Evolutionary conservation across 148 eudicot species (phyloP), one percentile per base, ranked within the genome.

Genomic region (Linanthus parryae): DNA sequence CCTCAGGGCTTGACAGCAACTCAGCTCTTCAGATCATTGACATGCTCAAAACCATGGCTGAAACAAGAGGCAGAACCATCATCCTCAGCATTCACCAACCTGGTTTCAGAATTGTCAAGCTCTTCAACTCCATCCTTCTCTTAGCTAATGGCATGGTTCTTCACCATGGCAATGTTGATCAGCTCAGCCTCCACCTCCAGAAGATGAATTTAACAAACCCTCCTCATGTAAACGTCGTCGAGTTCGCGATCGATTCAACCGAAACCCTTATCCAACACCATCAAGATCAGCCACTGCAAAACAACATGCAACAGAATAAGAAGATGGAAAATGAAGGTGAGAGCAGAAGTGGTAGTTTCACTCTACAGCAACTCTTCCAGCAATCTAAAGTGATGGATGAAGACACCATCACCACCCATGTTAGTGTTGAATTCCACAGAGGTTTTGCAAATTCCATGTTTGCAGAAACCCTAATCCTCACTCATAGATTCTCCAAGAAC

Each of bases 71-170:
- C 1, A 43, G 96, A 7, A 94, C 96, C 5, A 43, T 94, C 17
- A 74, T 94, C 18, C 64, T 94, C 21, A 94, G 88, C 40, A 88
- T 94, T 30, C 99, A 94, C 60, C 99, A 94, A 59, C 99, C 99
- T 2, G 88, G 99, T 0, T 94, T 88, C 61, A 70, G 96, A 7
- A 94, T 94, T 19, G 85, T 94, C 27, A 88, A 94, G 73, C 58
- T 80, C 41, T 80, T 94, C 57, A 80, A 70, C 41, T 80, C 96
- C 1, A 67, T 78, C 43, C 85, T 94, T 2, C n/a, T 94, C 44
- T 54, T 94, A 59, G 88, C 99, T 42, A 73, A 78, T 36, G 99
- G 95, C 34, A 48, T 80, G 0, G 92, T 88, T 63, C 51, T 88
- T 63, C 88, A 94, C 54, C 85, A 82, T 30, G 96, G 99, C 18